phyloP scores from a whole-genome alignment of 2,329 filamentous ascomycete species.

The Diaporthe ampelina region DNA sequence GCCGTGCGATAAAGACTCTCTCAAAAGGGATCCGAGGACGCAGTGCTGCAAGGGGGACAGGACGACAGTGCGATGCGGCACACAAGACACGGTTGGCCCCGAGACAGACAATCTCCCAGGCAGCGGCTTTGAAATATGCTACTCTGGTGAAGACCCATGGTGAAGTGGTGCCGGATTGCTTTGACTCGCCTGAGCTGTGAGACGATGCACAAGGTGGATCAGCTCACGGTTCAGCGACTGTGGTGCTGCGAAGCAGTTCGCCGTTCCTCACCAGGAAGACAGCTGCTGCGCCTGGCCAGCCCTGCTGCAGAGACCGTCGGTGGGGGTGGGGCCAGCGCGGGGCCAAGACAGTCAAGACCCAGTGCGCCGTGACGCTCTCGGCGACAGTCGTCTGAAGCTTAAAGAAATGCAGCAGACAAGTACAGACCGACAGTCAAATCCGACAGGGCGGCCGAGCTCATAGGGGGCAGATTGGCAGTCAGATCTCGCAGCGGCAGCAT shows the following conservation, averaged over 20 bases:
- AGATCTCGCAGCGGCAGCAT: neutral
- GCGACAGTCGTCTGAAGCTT: conserved; percentile 12
- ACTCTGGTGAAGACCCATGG: neutral
- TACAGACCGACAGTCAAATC: neutral
- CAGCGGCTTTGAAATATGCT: neutral
- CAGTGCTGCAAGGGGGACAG: conserved; percentile 20
- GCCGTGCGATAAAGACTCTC: neutral
- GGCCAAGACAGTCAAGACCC: conserved; percentile 9
- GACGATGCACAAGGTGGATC: conserved; percentile 28
- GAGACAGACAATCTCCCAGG: conserved; percentile 34
- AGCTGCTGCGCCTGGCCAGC: neutral
- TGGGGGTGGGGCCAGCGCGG: neutral
- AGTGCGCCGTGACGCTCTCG: conserved; percentile 3
- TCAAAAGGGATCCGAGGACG: conserved; percentile 16
- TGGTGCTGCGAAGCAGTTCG: neutral
- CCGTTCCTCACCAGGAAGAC: neutral
- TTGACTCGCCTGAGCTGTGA: conserved; percentile 21
- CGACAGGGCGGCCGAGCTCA: neutral
- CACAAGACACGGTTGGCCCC: neutral
- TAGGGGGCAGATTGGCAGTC: neutral
- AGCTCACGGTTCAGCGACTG: conserved; percentile 11
- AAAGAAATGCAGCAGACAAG: conserved; percentile 6
- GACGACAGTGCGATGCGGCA: conserved; percentile 1
- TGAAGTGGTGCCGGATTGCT: conserved; percentile 16
- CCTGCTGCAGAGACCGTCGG: neutral